A percentile compares a stretch with the other conserved stretches of the same genome.
These are phyloP conservation scores for Solanum hybrid DNA, from an alignment of 305 asterid species.

Conservation along the genomic window DNA sequence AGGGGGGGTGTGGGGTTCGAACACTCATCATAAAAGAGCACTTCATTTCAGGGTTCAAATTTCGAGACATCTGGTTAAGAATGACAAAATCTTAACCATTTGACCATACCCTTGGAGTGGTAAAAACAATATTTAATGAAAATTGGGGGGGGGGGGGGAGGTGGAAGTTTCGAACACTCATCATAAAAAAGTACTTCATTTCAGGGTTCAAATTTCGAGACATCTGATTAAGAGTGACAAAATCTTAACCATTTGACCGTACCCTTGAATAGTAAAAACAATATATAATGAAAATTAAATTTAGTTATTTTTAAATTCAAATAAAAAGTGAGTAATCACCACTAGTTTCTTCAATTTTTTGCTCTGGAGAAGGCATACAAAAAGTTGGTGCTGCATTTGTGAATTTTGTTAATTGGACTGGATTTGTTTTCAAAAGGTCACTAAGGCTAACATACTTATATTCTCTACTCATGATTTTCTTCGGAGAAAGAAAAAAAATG, in stretches of 20 bases:
- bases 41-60: too few species aligned
- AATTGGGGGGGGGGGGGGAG: too few species aligned
- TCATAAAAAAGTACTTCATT: neutral
- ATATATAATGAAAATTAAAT: neutral
- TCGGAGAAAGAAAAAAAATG: neutral
- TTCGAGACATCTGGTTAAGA: too few species aligned
- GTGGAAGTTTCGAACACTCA: neutral
- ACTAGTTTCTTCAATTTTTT: neutral
- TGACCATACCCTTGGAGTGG: too few species aligned
- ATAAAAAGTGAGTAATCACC: neutral
- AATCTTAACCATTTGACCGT: neutral
- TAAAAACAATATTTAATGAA: too few species aligned
- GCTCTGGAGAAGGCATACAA: neutral
- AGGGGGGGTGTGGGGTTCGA: too few species aligned
- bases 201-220: neutral
- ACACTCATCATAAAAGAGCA: too few species aligned
- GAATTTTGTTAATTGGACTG: neutral
- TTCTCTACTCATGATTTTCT: neutral
- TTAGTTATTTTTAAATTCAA: neutral
- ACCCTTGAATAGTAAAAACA: neutral
- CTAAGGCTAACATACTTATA: slow-evolving; percentile 1
- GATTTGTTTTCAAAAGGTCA: neutral
- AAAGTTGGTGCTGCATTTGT: neutral
- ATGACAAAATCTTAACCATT: too few species aligned
- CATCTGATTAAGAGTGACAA: neutral